Evolutionary conservation across 257 asterid genomes (phyloP).

Genomic region (Jaltomata sinuosa): DNA sequence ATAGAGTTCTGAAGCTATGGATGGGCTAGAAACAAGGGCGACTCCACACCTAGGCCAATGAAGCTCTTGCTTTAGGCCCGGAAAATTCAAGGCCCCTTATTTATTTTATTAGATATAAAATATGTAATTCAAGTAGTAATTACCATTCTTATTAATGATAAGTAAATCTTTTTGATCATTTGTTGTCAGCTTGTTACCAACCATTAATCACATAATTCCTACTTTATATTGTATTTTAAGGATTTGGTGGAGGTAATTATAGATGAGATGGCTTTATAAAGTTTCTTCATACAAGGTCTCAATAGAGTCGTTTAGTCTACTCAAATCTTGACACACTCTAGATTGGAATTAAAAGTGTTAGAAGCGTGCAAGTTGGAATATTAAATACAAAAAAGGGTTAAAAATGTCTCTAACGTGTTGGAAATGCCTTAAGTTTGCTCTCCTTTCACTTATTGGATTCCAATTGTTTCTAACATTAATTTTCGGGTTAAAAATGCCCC

Average conservation of each 20-base stretch:
- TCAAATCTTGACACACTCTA: neutral
- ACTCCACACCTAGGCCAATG: neutral
- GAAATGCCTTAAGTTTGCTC: no score
- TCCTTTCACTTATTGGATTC: no score
- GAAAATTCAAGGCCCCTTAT: neutral
- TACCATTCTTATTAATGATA: neutral
- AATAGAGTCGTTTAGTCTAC: neutral
- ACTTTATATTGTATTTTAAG: neutral
- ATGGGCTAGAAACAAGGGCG: slow-evolving; percentile 46
- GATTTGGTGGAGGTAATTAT: neutral
- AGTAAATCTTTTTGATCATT: neutral
- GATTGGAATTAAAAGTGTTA: neutral
- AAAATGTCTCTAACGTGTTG: neutral
- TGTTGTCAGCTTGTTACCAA: neutral
- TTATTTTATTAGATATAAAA: neutral
- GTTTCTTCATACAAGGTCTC: neutral
- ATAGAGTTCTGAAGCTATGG: slow-evolving; percentile 82
- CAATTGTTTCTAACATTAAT: no score
- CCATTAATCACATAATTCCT: neutral
- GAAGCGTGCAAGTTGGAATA: neutral
- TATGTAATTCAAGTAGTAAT: neutral
- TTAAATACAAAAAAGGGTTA: neutral
- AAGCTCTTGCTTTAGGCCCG: neutral
- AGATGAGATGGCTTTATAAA: neutral
- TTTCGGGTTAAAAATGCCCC: neutral